Conservation (phyloP, 2,329 filamentous ascomycete species). For the Exophiala calicioides region DNA sequence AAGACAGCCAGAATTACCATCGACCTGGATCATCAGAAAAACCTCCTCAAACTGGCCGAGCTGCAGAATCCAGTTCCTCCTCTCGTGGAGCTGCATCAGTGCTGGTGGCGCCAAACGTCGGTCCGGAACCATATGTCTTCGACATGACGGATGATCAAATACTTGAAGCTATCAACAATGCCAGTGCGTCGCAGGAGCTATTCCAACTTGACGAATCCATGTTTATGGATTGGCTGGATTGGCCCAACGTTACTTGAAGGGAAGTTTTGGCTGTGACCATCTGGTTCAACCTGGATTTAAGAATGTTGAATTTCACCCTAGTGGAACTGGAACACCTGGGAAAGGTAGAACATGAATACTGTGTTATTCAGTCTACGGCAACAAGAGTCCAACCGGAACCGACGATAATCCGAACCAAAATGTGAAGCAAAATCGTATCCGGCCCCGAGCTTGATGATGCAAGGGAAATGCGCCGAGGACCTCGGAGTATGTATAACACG, state of each 20-base stretch:
- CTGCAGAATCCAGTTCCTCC: conserved; percentile 5
- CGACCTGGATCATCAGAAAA: not conserved
- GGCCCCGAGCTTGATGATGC: too few relatives aligned
- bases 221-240: conserved; percentile 58
- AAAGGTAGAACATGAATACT: too few relatives aligned
- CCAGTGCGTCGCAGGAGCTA: conserved; percentile 47
- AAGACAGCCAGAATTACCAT: conserved; percentile 10
- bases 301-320: too few relatives aligned
- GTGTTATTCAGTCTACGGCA: too few relatives aligned
- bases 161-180: conserved; percentile 64
- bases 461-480: too few relatives aligned
- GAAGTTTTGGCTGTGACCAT: not conserved
- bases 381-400: too few relatives aligned
- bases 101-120: conserved; percentile 2
- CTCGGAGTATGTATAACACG: too few relatives aligned
- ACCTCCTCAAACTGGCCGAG: conserved; percentile 3
- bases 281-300: conserved; percentile 1
- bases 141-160: conserved; percentile 71
- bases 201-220: conserved; percentile 62
- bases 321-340: too few relatives aligned
- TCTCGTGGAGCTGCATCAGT: conserved; percentile 4
- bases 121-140: conserved; percentile 25
- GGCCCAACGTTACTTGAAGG: conserved; percentile 38
- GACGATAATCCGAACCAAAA: too few relatives aligned
- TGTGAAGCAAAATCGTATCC: too few relatives aligned